phyloP scores from a whole-genome alignment of 352 stramenopile genomes.

The Phytopythium sindhum region DNA sequence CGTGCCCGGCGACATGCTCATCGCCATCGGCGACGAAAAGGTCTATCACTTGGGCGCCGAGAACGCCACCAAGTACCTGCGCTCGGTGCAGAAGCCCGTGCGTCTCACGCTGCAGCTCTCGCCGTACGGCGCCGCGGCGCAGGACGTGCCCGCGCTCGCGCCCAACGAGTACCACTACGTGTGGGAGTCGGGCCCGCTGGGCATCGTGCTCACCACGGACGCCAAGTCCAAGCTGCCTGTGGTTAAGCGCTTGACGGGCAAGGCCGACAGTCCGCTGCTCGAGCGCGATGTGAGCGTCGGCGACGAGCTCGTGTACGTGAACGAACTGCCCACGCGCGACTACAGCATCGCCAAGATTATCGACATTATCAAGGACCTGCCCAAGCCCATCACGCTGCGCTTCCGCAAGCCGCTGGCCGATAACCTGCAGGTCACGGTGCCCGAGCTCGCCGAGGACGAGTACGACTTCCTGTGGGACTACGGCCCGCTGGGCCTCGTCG shows the following conservation, averaged over 20 bases:
- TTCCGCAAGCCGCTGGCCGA: conserved; percentile 61
- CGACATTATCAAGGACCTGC: conserved; percentile 67
- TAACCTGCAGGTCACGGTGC: conserved; percentile 44
- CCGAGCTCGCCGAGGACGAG: conserved; percentile 52
- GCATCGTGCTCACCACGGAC: conserved; percentile 72
- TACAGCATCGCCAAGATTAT: conserved; percentile 75
- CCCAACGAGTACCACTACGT: conserved; percentile 81
- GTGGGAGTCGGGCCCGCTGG: conserved; percentile 67
- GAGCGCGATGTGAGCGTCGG: conserved; percentile 49
- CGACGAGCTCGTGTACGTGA: conserved; percentile 80
- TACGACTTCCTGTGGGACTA: conserved; percentile 88
- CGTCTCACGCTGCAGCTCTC: conserved; percentile 63
- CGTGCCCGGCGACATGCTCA: conserved; percentile 67
- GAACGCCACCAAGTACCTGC: conserved; percentile 63
- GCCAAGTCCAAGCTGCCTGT: conserved; percentile 61
- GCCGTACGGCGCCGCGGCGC: conserved; percentile 43
- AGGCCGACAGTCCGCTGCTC: conserved; percentile 41
- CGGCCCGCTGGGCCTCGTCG: conserved; percentile 63
- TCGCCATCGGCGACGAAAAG: conserved; percentile 74
- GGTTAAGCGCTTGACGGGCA: conserved; percentile 75
- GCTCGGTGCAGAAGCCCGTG: conserved; percentile 65
- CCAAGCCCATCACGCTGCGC: conserved; percentile 75
- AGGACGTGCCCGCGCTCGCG: conserved; percentile 48
- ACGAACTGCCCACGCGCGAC: conserved; percentile 65
- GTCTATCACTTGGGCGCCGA: conserved; percentile 68